phyloP scores from a whole-genome alignment of 768 basidiomycete species.

The Podaxis pistillaris region DNA sequence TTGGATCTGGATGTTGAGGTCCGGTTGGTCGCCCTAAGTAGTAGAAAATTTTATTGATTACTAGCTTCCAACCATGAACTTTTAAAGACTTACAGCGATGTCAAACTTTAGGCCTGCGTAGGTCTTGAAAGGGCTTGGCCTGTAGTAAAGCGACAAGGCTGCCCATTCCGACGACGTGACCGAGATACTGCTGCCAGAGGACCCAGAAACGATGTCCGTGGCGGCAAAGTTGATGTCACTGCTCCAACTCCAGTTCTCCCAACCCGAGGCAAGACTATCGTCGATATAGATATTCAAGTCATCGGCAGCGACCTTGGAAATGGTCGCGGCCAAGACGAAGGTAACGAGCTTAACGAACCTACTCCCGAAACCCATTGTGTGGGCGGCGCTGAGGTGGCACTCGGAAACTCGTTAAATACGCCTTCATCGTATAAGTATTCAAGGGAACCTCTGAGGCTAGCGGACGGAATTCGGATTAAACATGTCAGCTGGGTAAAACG shows the following conservation, averaged over 20 bases:
- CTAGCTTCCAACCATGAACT: neutral
- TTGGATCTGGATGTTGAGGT: slow-evolving; percentile 38
- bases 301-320: slow-evolving; percentile 22
- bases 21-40: slow-evolving; percentile 43
- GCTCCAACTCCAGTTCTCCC: slow-evolving; percentile 56
- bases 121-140: slow-evolving; percentile 34
- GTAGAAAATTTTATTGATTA: neutral
- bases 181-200: slow-evolving; percentile 42
- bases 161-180: slow-evolving; percentile 40
- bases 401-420: neutral
- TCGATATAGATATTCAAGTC: slow-evolving; percentile 44
- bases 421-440: slow-evolving; percentile 5
- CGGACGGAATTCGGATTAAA: slow-evolving; percentile 27
- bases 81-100: slow-evolving; percentile 37
- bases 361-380: slow-evolving; percentile 7
- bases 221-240: slow-evolving; percentile 41
- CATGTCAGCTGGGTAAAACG: slow-evolving; percentile 22
- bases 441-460: neutral
- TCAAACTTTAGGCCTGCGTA: slow-evolving; percentile 52
- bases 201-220: slow-evolving; percentile 40
- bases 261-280: slow-evolving; percentile 37
- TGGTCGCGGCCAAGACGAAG: slow-evolving; percentile 21
- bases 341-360: slow-evolving; percentile 23
- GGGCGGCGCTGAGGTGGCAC: slow-evolving; percentile 6
- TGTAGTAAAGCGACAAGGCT: slow-evolving; percentile 47